Evolutionary conservation across 2,329 filamentous ascomycete genomes (phyloP), one percentile per base, ranked within the genome.

Genomic region (Fusarium sp.): DNA sequence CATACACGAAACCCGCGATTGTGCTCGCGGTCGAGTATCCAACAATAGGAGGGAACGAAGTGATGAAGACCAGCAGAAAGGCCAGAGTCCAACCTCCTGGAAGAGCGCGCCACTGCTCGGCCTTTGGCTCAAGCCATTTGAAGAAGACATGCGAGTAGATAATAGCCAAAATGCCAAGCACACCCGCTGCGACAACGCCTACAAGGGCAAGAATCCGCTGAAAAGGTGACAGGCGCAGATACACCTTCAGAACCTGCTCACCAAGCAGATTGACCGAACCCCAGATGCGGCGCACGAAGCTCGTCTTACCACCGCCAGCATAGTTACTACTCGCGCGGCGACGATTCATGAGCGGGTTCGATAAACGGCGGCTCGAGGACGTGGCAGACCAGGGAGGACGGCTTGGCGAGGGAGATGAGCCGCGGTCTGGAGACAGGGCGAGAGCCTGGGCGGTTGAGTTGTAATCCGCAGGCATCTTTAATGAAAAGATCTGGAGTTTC

Each of bases 21-120:
- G 86, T 89, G 66, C 86, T 83, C 76, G 92, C 91, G 3, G 92
- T 94, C 69, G 92, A 94, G 85, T 97, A 97, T 19, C 95, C 95
- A 72, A 98, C 92, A 77, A 97, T 82, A 5, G 95, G 95, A 25
- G 95, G 95, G 81, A 97, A 97, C 5, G 92, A 94, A 21, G 95
- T 92, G 44, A 88, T 80, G 80, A 95, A 94, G 40, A 93, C 92
- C 76, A 94, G 85, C 37, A 88, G 81, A 89, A 94, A 97, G 43
- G 96, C 86, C 56, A 98, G 88, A 67, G 89, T 85, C 86, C 90
- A 96, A 47, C 94, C 96, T 59, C 88, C 91, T 2, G 86, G 88
- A 9, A 95, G 85, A 35, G 90, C 87, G 78, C 94, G 90, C 95
- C 95, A 98, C 73, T 89, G 88, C 80, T 91, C 87, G 28, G 95